Percentiles rank a stretch among this genome's conserved stretches.
These are phyloP conservation scores for Apiotrichum sp. DNA, from an alignment of 1,284 basidiomycete genomes.

Conservation along the genomic window DNA sequence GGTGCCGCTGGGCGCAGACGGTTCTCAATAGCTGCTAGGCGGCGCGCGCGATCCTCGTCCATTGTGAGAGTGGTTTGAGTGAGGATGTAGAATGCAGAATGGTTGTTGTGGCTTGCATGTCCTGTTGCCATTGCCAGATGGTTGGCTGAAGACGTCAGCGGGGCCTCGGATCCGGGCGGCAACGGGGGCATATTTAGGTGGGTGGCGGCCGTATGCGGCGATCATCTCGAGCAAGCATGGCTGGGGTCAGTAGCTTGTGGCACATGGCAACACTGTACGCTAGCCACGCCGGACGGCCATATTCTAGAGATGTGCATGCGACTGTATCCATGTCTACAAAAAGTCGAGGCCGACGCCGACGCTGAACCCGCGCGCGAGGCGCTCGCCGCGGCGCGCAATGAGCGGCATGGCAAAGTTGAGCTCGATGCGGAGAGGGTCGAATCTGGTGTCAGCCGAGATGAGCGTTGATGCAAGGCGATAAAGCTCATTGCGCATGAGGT, in stretches of 20 bases:
- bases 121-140: not conserved
- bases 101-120: no score
- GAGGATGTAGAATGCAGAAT: not conserved
- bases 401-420: conserved; percentile 89
- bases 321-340: conserved; percentile 31
- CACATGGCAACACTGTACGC: no score
- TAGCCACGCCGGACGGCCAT: no score
- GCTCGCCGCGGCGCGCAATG: conserved; percentile 69
- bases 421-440: conserved; percentile 56
- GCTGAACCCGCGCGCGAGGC: conserved; percentile 72
- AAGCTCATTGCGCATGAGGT: not conserved
- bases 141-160: not conserved
- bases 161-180: not conserved
- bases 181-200: not conserved
- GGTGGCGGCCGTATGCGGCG: no score
- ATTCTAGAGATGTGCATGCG: conserved; percentile 7
- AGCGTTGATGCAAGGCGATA: not conserved
- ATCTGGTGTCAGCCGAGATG: conserved; percentile 10
- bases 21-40: conserved; percentile 36
- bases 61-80: not conserved
- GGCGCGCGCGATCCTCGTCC: conserved; percentile 10
- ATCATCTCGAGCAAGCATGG: not conserved
- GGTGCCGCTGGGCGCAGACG: conserved; percentile 15
- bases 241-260: no score
- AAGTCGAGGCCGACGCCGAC: conserved; percentile 88